These are phyloP conservation scores for Fusarium haematococcum DNA, from an alignment of 2,329 filamentous ascomycete genomes.

Conservation along the genomic window DNA sequence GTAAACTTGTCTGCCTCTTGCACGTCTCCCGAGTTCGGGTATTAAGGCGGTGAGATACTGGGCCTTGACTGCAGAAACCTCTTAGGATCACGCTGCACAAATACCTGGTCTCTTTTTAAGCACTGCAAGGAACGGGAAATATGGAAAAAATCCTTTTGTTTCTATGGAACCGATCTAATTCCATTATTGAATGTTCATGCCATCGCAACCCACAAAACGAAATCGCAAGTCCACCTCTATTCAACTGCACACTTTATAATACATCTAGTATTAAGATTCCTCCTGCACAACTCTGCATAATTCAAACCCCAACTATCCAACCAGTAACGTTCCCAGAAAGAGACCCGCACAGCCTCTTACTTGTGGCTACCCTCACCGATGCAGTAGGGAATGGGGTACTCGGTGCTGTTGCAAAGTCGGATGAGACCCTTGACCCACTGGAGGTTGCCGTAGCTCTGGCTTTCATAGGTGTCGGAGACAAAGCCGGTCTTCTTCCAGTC, in stretches of 20 bases:
- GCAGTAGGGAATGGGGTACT: slow-evolving; percentile 38
- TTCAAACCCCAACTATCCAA: not conserved
- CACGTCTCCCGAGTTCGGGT: not conserved
- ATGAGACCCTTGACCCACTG: slow-evolving; percentile 42
- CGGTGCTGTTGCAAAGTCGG: slow-evolving; percentile 36
- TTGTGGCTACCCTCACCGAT: slow-evolving; percentile 34
- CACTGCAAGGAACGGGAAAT: not conserved
- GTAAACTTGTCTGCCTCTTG: not conserved
- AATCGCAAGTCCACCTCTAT: not conserved
- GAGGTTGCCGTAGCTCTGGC: slow-evolving; percentile 30
- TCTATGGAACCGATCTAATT: not conserved
- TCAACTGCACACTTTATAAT: not conserved
- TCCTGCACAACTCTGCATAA: not conserved
- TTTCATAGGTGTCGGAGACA: slow-evolving; percentile 29
- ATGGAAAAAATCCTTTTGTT: not conserved
- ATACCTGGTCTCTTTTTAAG: not conserved
- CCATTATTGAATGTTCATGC: not conserved
- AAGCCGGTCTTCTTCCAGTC: slow-evolving; percentile 21
- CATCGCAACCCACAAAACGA: not conserved
- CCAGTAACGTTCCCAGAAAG: not conserved
- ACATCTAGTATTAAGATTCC: not conserved
- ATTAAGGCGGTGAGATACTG: not conserved
- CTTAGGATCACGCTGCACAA: not conserved
- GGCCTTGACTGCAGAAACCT: not conserved
- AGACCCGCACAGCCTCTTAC: not conserved